These are phyloP conservation scores for Oryza nivara DNA, from an alignment of 176 grass and related monocot species.

Conservation along the genomic window DNA sequence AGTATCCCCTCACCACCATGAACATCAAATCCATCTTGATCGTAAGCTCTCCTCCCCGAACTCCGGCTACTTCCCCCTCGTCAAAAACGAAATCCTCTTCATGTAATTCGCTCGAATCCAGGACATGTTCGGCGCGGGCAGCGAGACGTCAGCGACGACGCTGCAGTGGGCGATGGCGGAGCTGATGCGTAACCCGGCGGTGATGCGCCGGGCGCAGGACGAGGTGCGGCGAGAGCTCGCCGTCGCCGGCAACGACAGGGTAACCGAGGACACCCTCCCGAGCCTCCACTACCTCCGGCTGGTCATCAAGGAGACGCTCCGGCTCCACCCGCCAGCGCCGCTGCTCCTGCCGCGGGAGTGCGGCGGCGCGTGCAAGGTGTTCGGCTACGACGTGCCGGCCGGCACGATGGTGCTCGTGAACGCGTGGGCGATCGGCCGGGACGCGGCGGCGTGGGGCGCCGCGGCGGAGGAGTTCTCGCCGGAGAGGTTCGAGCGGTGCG, in stretches of 20 bases:
- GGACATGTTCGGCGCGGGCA: slow-evolving; percentile 58
- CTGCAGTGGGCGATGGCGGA: slow-evolving; percentile 55
- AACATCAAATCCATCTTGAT: slow-evolving; percentile 59
- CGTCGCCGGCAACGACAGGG: background rate
- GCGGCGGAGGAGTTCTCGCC: slow-evolving; percentile 57
- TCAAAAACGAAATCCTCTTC: no score
- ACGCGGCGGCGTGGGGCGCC: slow-evolving; percentile 42
- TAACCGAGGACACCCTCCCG: slow-evolving; percentile 21
- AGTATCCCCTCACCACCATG: slow-evolving; percentile 54
- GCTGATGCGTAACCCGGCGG: slow-evolving; percentile 37
- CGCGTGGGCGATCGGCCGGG: slow-evolving; percentile 58
- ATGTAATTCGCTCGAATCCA: background rate
- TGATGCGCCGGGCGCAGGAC: slow-evolving; percentile 37
- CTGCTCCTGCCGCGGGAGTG: slow-evolving; percentile 40
- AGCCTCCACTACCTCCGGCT: slow-evolving; percentile 36
- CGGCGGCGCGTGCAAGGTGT: slow-evolving; percentile 23
- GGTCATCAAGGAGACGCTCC: slow-evolving; percentile 61
- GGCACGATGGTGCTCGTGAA: slow-evolving; percentile 49
- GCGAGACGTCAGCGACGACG: slow-evolving; percentile 48
- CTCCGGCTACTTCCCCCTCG: background rate
- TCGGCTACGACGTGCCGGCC: slow-evolving; percentile 46
- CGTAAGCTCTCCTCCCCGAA: slow-evolving; percentile 16
- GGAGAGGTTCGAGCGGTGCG: slow-evolving; percentile 45
- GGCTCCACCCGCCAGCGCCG: slow-evolving; percentile 55
- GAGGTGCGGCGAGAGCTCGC: slow-evolving; percentile 42